phyloP scores from a whole-genome alignment of 306 rosid species.

The Canavalia ensiformis region DNA sequence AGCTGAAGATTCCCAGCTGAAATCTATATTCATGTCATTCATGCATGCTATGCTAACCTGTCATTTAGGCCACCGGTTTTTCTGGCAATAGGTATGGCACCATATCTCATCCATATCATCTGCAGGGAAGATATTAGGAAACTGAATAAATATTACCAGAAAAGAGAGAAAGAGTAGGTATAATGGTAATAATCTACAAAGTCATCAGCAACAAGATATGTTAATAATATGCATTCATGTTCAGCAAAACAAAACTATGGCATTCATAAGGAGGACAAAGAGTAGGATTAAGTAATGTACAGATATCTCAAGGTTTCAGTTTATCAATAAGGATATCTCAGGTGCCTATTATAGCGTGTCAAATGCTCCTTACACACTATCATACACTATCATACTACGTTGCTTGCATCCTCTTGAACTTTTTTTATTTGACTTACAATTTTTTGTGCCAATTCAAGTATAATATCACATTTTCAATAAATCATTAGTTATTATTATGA shows the following conservation, averaged over 20 bases:
- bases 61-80: constrained; percentile 97
- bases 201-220: not conserved
- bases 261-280: not conserved
- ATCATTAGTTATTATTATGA: no score
- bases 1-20: constrained; percentile 94
- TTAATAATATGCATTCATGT: not conserved
- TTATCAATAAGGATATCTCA: not conserved
- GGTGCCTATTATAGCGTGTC: not conserved
- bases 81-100: constrained; percentile 88
- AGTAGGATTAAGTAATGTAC: not conserved
- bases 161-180: not conserved
- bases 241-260: constrained; percentile 13
- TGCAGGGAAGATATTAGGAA: constrained; percentile 47
- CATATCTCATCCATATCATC: constrained; percentile 99
- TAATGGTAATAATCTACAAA: not conserved
- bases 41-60: constrained; percentile 64
- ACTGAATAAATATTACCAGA: not conserved
- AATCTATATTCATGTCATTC: constrained; percentile 85
- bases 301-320: constrained; percentile 15
- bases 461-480: not conserved
- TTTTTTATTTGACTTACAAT: not conserved
- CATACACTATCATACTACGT: constrained; percentile 1
- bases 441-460: not conserved
- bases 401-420: not conserved
- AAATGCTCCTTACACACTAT: not conserved